Base-by-base conservation (phyloP, 108 stramenopile genomes). In the Cyclotella baltica region DNA sequence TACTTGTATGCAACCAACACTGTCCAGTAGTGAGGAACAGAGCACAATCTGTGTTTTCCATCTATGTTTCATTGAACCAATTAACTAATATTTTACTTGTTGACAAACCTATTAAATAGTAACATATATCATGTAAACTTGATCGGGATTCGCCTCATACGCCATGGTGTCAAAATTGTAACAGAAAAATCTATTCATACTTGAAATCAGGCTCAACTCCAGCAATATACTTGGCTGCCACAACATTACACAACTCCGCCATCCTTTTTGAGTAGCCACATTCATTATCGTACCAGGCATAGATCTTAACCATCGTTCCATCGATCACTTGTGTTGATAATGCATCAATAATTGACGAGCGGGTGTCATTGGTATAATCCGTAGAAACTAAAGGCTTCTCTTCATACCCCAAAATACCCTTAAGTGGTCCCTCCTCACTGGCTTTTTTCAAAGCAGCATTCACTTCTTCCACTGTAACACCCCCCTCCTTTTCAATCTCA, bases 281-380 rank as follows among this genome's bases (percentile, higher is more conserved):
- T 67, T 96, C 94, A 55, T 97, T 97, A 61, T 96, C 96, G 75
- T 96, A 97, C 94, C 96, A 97, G 11, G 94, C 95, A 73, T 96
- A 96, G 50, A 98, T 95, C 84, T 97, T 95, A 43, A 97, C 88
- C 84, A 96, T 72, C 33, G 92, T 97, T 28, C 85, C 92, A 75
- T 97, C 96, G 66, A 97, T 94, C n/a, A 97, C 97, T 77, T 97
- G 96, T 19, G 97, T 97, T 11, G 87, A 88, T 33, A 92, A 81
- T 28, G 94, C 96, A 84, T 98, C 97, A 56, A 98, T 88, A 46
- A 98, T 92, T 11, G 75, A 88, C 22, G 87, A 90, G 38, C 93
- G 90, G 28, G 88, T 90, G 56, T 96, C 96, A 72, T 95, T 90
- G 63, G 93, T 96, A 83, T 96, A 97, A 78, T 98, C 98, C 9